Evolutionary conservation across 306 rosid species (phyloP).

Genomic region (Vigna unguiculata): DNA sequence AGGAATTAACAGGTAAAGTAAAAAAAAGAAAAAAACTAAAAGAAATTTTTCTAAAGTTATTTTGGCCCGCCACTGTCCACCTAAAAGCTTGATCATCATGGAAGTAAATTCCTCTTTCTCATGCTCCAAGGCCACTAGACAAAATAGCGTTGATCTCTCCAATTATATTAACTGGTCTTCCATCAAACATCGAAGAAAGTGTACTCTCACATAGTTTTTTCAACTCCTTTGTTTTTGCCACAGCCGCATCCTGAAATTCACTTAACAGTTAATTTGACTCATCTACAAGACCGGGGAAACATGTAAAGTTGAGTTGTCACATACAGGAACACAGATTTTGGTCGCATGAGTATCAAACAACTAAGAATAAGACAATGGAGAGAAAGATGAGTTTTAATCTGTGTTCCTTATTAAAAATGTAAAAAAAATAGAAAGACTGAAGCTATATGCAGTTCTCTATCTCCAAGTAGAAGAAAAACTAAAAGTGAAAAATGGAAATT

Average conservation of each 20-base stretch:
- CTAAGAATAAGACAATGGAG: constrained; percentile 10
- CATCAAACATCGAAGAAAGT: constrained; percentile 89
- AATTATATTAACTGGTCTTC: constrained; percentile 89
- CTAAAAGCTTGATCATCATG: constrained; percentile 5
- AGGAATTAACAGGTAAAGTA: not conserved
- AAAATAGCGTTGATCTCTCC: constrained; percentile 82
- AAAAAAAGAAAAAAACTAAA: not conserved
- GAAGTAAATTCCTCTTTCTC: constrained; percentile 36
- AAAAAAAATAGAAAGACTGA: not conserved
- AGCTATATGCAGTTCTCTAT: not conserved
- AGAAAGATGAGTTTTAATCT: not conserved
- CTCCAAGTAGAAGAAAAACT: not conserved
- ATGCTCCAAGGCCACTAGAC: constrained; percentile 73
- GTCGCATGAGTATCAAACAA: constrained; percentile 29
- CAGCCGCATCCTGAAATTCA: constrained; percentile 75
- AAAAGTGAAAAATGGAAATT: not conserved
- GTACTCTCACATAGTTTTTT: constrained; percentile 79
- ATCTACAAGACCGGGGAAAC: constrained; percentile 7
- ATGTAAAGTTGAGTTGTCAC: constrained; percentile 12
- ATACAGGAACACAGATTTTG: not conserved
- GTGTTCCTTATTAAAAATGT: not conserved
- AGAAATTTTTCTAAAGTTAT: constrained; percentile 19
- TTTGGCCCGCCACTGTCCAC: constrained; percentile 32
- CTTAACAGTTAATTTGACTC: constrained; percentile 33
- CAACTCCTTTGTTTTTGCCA: constrained; percentile 75